Conservation (phyloP, 164 flowering plant species). For the Stephania yunnanensis region DNA sequence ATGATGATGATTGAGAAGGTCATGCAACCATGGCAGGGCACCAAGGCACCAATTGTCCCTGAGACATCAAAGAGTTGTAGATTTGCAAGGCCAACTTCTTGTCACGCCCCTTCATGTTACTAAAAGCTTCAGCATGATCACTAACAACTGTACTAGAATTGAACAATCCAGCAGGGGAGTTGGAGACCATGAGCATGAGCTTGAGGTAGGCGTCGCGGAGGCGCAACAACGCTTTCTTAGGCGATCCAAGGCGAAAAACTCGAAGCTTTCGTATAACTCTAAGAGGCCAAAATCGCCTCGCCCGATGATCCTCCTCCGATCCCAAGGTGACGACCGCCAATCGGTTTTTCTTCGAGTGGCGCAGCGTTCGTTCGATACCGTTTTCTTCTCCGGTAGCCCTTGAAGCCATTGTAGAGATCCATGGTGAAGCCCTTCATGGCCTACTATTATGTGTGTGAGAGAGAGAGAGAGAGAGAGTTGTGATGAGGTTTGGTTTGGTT, state of each 20-base stretch:
- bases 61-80: neutral
- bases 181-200: constrained; percentile 60
- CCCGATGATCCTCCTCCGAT: constrained; percentile 9
- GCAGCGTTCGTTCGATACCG: neutral
- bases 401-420: neutral
- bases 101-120: neutral
- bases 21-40: neutral
- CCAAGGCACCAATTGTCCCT: neutral
- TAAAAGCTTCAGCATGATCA: neutral
- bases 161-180: constrained; percentile 21
- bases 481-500: neutral
- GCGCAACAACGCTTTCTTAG: constrained; percentile 43
- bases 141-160: constrained; percentile 13
- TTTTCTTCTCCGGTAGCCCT: neutral
- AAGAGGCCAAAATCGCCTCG: constrained; percentile 37
- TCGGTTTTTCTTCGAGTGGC: neutral
- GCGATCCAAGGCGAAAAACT: constrained; percentile 14
- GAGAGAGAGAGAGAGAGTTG: neutral
- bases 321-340: neutral
- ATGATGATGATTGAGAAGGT: neutral
- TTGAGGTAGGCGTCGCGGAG: constrained; percentile 70
- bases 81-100: neutral
- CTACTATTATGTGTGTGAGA: neutral
- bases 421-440: neutral
- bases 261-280: constrained; percentile 40